Base-by-base conservation (phyloP, 225 moss, liverwort and hornwort genomes). In the Marchantia polymorpha region DNA sequence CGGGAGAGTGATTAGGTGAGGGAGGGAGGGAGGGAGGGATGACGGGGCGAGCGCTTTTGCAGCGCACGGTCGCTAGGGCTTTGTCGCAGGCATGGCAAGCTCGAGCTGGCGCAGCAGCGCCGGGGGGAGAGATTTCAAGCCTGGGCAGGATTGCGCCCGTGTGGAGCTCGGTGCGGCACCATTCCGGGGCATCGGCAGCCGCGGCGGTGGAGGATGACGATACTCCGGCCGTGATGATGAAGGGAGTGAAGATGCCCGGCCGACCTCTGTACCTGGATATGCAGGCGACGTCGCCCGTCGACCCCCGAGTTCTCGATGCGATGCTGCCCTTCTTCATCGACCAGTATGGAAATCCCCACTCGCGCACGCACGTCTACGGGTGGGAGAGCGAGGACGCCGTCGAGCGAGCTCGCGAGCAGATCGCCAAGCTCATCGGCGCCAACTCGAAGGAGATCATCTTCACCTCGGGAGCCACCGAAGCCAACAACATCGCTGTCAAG, bases 201-300 rank as follows among this genome's bases (percentile, higher is more conserved):
- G 46, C 81, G 73, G 31, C 79, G 27, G 65, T 76, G 51, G 86
- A 84, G 6, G 84, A 63, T 10, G 69, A 15, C 1, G n/a, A 27
- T 19, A 13, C 72, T 30, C 79, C 79, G 23, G 61, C 82, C 27
- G 87, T 90, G 27, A 85, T 74, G 65, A 97, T 97, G 93, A 97
- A 97, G 82, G 97, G 97, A 26, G 97, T 97, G 65, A 90, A 83
- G 81, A 89, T 97, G 92, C 88, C 80, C 6, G 94, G 97, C n/a
- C 94, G 97, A 48, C 97, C 97, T 70, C 87, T 97, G 25, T 97
- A 97, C 82, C 92, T 97, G 55, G 97, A 97, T 69, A 97, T 97
- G 97, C 97, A 97, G 83, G 94, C 97, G 13, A 97, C 97, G 22
- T 94, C 94, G 49, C 97, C 97, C 7, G 97, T 97, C 16, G 94